phyloP scores from a whole-genome alignment of 345 rosid species.

The Populus tremula region DNA sequence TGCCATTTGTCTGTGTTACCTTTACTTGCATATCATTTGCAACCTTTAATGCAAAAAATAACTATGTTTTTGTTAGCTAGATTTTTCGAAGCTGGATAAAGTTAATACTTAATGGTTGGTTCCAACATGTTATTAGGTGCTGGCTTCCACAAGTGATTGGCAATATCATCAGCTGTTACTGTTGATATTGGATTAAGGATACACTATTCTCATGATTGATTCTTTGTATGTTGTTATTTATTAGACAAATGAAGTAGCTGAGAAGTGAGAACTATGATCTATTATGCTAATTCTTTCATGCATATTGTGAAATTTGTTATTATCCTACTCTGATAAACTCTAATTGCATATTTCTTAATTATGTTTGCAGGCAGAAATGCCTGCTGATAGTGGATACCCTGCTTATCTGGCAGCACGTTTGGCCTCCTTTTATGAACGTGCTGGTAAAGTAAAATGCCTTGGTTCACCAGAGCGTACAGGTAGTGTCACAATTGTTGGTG shows the following conservation, averaged over 20 bases:
- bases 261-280: background rate
- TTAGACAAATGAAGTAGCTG: background rate
- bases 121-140: background rate
- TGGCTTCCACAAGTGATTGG: background rate
- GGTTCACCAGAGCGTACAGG: slow-evolving; percentile 98
- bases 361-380: slow-evolving; percentile 93
- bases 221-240: background rate
- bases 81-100: background rate
- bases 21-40: background rate
- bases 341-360: slow-evolving; percentile 17
- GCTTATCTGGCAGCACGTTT: slow-evolving; percentile 98
- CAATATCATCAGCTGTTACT: background rate
- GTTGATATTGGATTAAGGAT: background rate
- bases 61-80: background rate
- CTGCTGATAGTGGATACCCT: slow-evolving; percentile 99
- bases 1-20: background rate
- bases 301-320: background rate
- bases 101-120: background rate
- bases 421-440: slow-evolving; percentile 98
- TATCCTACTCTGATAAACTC: background rate
- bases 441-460: slow-evolving; percentile 98
- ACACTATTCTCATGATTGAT: background rate
- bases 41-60: background rate
- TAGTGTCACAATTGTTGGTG: slow-evolving; percentile 99
- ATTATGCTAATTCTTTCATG: background rate